Percentiles rank a stretch among this genome's conserved stretches.
phyloP scores from a whole-genome alignment of 2,329 filamentous ascomycete genomes.

The Verticillium zaregamsianum region DNA sequence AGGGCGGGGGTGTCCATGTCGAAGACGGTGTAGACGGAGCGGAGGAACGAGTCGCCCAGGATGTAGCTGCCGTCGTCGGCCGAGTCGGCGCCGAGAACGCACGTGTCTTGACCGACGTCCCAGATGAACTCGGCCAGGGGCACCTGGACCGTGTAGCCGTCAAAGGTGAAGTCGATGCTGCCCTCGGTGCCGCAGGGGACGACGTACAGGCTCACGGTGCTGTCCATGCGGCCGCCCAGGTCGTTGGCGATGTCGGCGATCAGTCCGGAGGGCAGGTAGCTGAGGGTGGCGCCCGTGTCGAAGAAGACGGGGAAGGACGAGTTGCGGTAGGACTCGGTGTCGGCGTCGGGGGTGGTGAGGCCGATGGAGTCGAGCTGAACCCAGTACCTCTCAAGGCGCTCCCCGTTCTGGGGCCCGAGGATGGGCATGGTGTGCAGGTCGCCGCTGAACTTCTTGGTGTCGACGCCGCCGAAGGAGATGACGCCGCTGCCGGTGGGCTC shows the following conservation, averaged over 20 bases:
- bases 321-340: slow-evolving; percentile 13
- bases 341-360: slow-evolving; percentile 24
- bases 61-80: slow-evolving; percentile 27
- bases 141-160: slow-evolving; percentile 38
- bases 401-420: slow-evolving; percentile 19
- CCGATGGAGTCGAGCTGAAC: slow-evolving; percentile 33
- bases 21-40: slow-evolving; percentile 37
- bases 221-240: slow-evolving; percentile 40
- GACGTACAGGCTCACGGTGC: slow-evolving; percentile 37
- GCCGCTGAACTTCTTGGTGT: slow-evolving; percentile 40
- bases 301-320: slow-evolving; percentile 46
- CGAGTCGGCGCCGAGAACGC: slow-evolving; percentile 41
- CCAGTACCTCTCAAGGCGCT: slow-evolving; percentile 34
- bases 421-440: slow-evolving; percentile 23
- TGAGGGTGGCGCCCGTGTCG: slow-evolving; percentile 65
- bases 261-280: slow-evolving; percentile 57
- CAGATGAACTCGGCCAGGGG: slow-evolving; percentile 42
- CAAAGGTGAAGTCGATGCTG: slow-evolving; percentile 44
- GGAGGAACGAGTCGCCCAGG: slow-evolving; percentile 40
- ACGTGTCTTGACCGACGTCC: slow-evolving; percentile 26
- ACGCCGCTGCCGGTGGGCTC: slow-evolving; percentile 19
- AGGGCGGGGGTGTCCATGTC: slow-evolving; percentile 20
- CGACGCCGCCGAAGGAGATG: slow-evolving; percentile 40
- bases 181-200: slow-evolving; percentile 42
- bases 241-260: slow-evolving; percentile 39